Evolutionary conservation across 345 rosid species (phyloP), one percentile per base, ranked within the genome.

Genomic region (Turnera subulata): DNA sequence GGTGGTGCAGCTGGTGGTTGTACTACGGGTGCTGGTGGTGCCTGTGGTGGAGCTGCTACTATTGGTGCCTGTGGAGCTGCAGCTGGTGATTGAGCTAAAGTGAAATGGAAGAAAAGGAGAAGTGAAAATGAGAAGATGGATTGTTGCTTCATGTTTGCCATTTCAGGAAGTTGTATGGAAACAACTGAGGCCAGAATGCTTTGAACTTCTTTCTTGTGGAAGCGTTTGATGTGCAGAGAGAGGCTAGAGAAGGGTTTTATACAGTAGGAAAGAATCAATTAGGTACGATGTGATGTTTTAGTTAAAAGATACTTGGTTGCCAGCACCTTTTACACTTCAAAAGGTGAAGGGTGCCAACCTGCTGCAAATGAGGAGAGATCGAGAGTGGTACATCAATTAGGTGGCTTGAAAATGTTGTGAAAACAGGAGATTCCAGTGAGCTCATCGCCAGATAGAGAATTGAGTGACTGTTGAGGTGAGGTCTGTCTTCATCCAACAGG

Each of bases 11-110:
- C 59, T 1, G 40, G n/a, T n/a, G n/a, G n/a, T 2, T 38, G 55
- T 16, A 14, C 29, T 1, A 53, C 53, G 15, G 60, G 47, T 1
- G 59, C 47, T 14, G 59, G 6, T 38, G 59, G 19, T 4, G 45
- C 26, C n/a, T 19, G 51, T 6, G 20, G 24, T 2, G 29, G 23
- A 13, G 51, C 51, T 15, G 22, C 16, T 6, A 3, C 20, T n/a
- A n/a, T n/a, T 13, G 57, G 58, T 21, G 33, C 56, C 38, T 53
- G 43, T 38, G 64, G 64, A 20, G 64, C 53, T 9, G 64, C 20
- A 0, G 56, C 64, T 11, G 56, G 64, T 1, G 64, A 60, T 15
- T 35, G 64, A 8, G 67, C 50, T n/a, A n/a, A n/a, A n/a, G n/a
- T n/a, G n/a, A n/a, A n/a, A n/a, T n/a, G n/a, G n/a, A n/a, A n/a